phyloP scores from a whole-genome alignment of 495 filamentous ascomycete species.

The Talaromyces ruber region DNA sequence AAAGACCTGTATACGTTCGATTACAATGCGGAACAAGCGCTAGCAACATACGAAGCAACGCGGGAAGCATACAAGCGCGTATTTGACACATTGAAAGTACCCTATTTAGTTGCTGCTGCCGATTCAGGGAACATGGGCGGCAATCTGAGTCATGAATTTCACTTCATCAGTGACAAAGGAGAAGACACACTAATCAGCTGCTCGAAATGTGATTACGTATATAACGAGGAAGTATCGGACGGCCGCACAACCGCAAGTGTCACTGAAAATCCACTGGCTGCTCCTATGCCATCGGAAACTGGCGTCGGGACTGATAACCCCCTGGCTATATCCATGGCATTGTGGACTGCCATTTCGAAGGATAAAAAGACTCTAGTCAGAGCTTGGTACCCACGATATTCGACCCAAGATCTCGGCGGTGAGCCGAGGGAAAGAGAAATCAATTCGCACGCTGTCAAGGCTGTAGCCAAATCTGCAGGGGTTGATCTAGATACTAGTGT shows the following conservation, averaged over 20 bases:
- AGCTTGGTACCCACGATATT: constrained; percentile 52
- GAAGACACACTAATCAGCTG: constrained; percentile 83
- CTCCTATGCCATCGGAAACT: background rate
- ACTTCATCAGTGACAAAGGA: constrained; percentile 69
- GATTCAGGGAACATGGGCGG: constrained; percentile 96
- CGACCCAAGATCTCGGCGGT: constrained; percentile 20
- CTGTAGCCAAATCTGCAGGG: constrained; percentile 41
- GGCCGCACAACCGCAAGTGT: constrained; percentile 14
- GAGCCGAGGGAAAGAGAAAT: constrained; percentile 43
- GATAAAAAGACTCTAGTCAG: constrained; percentile 58
- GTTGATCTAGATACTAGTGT: constrained; percentile 66
- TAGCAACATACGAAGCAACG: constrained; percentile 69
- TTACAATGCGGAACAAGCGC: constrained; percentile 49
- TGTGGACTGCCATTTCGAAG: constrained; percentile 63
- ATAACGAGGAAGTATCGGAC: constrained; percentile 77
- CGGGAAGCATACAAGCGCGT: constrained; percentile 59
- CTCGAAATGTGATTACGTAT: constrained; percentile 59
- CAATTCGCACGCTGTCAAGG: constrained; percentile 65
- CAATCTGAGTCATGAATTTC: constrained; percentile 87
- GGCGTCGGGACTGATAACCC: constrained; percentile 13
- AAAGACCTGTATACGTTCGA: constrained; percentile 99
- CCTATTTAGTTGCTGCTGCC: constrained; percentile 76
- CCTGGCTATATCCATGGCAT: constrained; percentile 28
- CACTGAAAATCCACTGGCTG: background rate
- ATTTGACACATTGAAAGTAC: constrained; percentile 77